Evolutionary conservation across 371 early-diverging fungal species (phyloP).

Genomic region (Syncephalastrum monosporum): DNA sequence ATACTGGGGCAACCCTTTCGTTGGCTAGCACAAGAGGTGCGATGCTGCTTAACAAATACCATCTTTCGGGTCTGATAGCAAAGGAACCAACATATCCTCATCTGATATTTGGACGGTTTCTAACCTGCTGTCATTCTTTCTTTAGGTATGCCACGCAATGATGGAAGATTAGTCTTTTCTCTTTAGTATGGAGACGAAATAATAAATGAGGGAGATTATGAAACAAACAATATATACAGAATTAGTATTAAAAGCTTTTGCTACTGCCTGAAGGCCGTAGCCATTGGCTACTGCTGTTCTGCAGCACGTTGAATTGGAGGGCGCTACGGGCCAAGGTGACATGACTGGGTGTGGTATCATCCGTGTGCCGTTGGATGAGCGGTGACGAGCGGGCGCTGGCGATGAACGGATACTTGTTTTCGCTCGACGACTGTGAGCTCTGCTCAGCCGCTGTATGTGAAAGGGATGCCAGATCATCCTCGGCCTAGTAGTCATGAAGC

Average conservation of each 20-base stretch:
- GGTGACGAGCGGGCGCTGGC: constrained; percentile 6
- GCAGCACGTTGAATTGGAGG: constrained; percentile 19
- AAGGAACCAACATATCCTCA: background rate
- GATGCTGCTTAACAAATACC: constrained; percentile 70
- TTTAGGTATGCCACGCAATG: background rate
- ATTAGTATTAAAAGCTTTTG: constrained; percentile 18
- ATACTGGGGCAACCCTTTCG: constrained; percentile 56
- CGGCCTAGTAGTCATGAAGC: background rate
- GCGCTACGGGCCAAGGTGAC: constrained; percentile 22
- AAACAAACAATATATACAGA: constrained; percentile 69
- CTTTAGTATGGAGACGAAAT: constrained; percentile 87
- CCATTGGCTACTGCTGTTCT: constrained; percentile 39
- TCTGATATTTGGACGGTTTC: background rate
- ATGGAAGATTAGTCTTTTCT: background rate
- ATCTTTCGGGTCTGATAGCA: constrained; percentile 85
- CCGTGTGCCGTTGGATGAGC: background rate
- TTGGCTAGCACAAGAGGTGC: constrained; percentile 51
- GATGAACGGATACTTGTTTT: constrained; percentile 7
- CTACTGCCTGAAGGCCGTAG: constrained; percentile 21
- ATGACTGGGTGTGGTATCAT: constrained; percentile 12
- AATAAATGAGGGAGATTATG: constrained; percentile 92
- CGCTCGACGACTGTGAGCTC: background rate
- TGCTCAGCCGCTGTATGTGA: background rate
- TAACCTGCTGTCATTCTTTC: background rate
- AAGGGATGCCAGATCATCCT: background rate